Base-by-base conservation (phyloP, 352 stramenopile species). In the Aphanomyces astaci region DNA sequence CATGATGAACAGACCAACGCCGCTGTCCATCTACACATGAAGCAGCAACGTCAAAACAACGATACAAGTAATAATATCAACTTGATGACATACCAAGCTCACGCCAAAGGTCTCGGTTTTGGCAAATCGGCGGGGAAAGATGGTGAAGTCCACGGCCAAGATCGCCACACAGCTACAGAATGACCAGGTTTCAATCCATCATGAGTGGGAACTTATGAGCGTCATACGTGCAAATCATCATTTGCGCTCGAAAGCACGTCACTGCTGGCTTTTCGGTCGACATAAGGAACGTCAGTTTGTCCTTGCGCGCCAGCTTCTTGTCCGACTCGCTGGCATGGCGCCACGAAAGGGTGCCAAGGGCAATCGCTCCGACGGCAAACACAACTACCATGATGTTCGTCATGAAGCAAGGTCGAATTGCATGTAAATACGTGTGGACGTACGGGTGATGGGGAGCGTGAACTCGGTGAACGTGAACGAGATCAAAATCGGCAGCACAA, bases 111-210 rank as follows among this genome's bases (percentile, higher is more conserved):
- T 89, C 84, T 99, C 96, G 10, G 96, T 98, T 78, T 98, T 98
- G 54, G 87, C 89, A 60, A 98, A 97, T 7, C 92, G 83, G 32
- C 97, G 83, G 62, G 97, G 97, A 72, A 99, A 99, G 5, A 98
- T 64, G 9, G 81, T 86, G 77, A 99, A 99, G 66, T 99, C 97
- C 3, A 99, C 95, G 1, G 96, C 96, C n/a, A 99, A 76, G 63
- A 99, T 99, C 39, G 88, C 86, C 33, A 94, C 89, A 33, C 82
- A 90, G 5, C 84, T 94, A n/a, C n/a, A n/a, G n/a, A n/a, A n/a
- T n/a, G n/a, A n/a, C 40, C 28, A 27, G 49, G 28, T 27, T 64
- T 31, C 10, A 40, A 46, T 62, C 13, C 22, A 1, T 48, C 25
- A 11, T 24, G 28, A 46, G 22, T n/a, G 9, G 13, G 17, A 9